Conservation (phyloP, 495 filamentous ascomycete genomes). For the Penicillium desertorum region DNA sequence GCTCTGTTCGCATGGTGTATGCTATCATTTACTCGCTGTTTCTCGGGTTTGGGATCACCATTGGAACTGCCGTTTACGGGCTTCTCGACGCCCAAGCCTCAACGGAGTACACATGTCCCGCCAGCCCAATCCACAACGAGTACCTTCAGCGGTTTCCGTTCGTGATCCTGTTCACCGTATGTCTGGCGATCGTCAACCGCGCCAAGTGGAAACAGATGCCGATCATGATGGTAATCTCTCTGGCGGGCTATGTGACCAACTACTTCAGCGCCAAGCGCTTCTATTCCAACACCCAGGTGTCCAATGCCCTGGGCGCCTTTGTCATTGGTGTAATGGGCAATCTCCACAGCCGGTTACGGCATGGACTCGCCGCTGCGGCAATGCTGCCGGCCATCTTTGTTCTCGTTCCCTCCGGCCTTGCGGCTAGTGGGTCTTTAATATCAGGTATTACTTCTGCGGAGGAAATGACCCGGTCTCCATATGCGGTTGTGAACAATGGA, state of each 20-base stretch:
- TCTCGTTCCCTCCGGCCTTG: conserved; percentile 86
- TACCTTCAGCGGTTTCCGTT: conserved; percentile 62
- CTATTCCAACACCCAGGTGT: conserved; percentile 72
- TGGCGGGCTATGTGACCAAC: conserved; percentile 85
- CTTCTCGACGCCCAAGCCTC: conserved; percentile 74
- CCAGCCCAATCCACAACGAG: conserved; percentile 51
- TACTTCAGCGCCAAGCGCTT: conserved; percentile 75
- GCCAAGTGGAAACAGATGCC: conserved; percentile 88
- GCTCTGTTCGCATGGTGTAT: conserved; percentile 93
- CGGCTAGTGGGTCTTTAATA: conserved; percentile 78
- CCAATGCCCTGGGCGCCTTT: conserved; percentile 79
- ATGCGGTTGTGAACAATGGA: conserved; percentile 50
- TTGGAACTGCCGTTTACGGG: conserved; percentile 88
- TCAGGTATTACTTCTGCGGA: conserved; percentile 83
- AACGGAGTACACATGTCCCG: conserved; percentile 65
- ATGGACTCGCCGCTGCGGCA: conserved; percentile 82
- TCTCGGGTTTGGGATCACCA: conserved; percentile 95
- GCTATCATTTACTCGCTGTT: conserved; percentile 94
- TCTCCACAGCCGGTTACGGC: conserved; percentile 77
- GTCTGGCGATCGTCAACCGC: conserved; percentile 82
- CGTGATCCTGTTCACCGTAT: conserved; percentile 78
- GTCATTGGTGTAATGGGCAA: conserved; percentile 85
- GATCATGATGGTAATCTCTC: conserved; percentile 78
- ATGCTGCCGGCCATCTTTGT: conserved; percentile 95
- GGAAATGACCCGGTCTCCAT: conserved; percentile 59